Percentiles rank a stretch among this genome's conserved stretches.
Conservation (phyloP, 2,329 filamentous ascomycete species). For the Colletotrichum tofieldiae region DNA sequence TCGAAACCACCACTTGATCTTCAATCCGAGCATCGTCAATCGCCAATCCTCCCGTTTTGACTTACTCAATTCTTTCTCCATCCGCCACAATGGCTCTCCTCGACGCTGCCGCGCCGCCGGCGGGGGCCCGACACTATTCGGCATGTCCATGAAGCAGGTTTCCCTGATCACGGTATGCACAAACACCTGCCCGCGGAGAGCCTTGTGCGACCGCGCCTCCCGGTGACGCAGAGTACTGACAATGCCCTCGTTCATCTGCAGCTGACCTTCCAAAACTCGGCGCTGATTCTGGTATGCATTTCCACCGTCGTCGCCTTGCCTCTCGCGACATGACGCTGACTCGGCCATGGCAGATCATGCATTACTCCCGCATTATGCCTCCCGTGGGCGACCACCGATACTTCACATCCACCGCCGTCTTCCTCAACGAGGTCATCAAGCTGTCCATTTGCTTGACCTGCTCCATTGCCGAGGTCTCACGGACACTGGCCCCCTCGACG, state of each 20-base stretch:
- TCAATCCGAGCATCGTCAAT: slow-evolving; percentile 5
- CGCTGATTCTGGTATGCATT: slow-evolving; percentile 74
- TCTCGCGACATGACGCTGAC: slow-evolving; percentile 22
- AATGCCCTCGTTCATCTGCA: slow-evolving; percentile 53
- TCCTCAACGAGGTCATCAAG: slow-evolving; percentile 94
- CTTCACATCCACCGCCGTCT: slow-evolving; percentile 93
- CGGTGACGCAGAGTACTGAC: slow-evolving; percentile 30
- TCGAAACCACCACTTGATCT: slow-evolving; percentile 2
- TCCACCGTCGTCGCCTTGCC: background rate
- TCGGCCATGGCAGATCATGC: slow-evolving; percentile 77
- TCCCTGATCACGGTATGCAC: slow-evolving; percentile 63
- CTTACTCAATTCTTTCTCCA: slow-evolving; percentile 1
- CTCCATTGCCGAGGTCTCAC: slow-evolving; percentile 88
- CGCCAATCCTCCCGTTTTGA: slow-evolving; percentile 19
- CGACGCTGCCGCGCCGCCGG: slow-evolving; percentile 55
- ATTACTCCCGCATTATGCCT: slow-evolving; percentile 97
- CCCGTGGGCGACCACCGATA: slow-evolving; percentile 86
- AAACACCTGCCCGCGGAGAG: background rate
- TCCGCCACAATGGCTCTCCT: slow-evolving; percentile 58
- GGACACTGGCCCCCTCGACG: slow-evolving; percentile 82
- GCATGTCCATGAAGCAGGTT: slow-evolving; percentile 78
- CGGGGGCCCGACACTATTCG: slow-evolving; percentile 64
- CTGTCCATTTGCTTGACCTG: slow-evolving; percentile 88
- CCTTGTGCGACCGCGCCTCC: background rate
- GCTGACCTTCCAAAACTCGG: slow-evolving; percentile 85